Percentiles rank a stretch among this genome's conserved stretches.
phyloP scores from a whole-genome alignment of 768 basidiomycete genomes.

The Naganishia randhawae region DNA sequence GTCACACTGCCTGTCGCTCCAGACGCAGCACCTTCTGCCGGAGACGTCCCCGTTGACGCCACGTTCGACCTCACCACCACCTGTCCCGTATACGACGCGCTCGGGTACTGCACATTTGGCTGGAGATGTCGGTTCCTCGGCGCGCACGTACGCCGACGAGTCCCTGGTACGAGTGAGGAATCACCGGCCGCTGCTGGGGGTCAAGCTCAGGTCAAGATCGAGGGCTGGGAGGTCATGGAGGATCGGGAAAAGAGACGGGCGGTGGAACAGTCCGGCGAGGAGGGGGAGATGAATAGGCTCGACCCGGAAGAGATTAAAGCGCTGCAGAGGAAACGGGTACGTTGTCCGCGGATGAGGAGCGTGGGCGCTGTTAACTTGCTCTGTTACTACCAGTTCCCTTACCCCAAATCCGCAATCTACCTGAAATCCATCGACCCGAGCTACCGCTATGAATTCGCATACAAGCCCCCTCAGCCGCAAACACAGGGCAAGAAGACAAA shows the following conservation, averaged over 20 bases:
- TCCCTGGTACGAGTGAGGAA: too few relatives aligned
- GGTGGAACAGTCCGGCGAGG: constrained; percentile 26
- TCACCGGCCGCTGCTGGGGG: too few relatives aligned
- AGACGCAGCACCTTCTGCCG: neutral
- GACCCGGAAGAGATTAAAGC: constrained; percentile 9
- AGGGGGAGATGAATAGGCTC: constrained; percentile 27
- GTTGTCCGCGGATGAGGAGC: neutral
- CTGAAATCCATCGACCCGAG: constrained; percentile 20
- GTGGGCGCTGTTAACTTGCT: neutral
- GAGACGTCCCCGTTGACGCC: constrained; percentile 29
- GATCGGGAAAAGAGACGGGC: constrained; percentile 61
- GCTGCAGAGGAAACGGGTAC: constrained; percentile 21
- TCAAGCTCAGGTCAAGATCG: constrained; percentile 25
- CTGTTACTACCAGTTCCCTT: constrained; percentile 4
- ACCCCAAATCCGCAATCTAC: constrained; percentile 1
- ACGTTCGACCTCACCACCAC: constrained; percentile 56
- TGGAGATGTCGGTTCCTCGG: constrained; percentile 88
- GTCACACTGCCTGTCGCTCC: constrained; percentile 42
- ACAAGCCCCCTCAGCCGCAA: constrained; percentile 13
- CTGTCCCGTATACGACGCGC: constrained; percentile 67
- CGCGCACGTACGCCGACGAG: constrained; percentile 59
- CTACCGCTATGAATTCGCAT: constrained; percentile 12
- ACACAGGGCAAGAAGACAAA: constrained; percentile 16
- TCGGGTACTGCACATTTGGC: constrained; percentile 75
- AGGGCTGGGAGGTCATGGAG: constrained; percentile 36